Evolutionary conservation across 306 rosid genomes (phyloP).

Genomic region (Fragaria vesca): DNA sequence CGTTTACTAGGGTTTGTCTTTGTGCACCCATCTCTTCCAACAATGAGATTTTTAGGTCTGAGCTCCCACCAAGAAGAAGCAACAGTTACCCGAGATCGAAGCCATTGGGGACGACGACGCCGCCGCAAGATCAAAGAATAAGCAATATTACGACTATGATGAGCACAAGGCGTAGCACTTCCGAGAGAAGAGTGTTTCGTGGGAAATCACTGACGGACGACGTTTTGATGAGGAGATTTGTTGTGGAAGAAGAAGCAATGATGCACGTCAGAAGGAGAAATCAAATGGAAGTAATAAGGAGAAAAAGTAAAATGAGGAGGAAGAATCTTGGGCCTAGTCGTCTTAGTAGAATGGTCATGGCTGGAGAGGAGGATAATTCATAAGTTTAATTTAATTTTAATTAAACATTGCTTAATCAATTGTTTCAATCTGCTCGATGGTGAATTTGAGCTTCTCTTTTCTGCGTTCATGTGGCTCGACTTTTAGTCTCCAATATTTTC

Average conservation of each 20-base stretch:
- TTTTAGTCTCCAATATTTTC: too few relatives aligned
- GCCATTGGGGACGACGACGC: conserved; percentile 32
- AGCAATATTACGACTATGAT: conserved; percentile 2
- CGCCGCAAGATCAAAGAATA: conserved; percentile 29
- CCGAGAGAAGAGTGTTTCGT: conserved; percentile 64
- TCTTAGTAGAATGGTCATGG: conserved; percentile 76
- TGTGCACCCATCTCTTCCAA: conserved; percentile 93
- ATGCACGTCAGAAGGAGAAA: conserved; percentile 86
- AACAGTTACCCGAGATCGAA: conserved; percentile 79
- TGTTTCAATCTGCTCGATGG: not conserved
- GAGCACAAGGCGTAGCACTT: conserved; percentile 52
- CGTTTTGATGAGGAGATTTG: conserved; percentile 89
- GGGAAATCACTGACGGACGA: conserved; percentile 92
- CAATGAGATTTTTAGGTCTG: conserved; percentile 66
- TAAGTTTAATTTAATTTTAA: not conserved
- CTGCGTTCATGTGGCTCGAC: not conserved
- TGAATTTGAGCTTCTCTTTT: not conserved
- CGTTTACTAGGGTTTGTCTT: conserved; percentile 85
- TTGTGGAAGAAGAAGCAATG: conserved; percentile 93
- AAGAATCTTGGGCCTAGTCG: conserved; percentile 87
- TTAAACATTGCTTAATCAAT: not conserved
- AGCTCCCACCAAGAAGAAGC: conserved; percentile 84
- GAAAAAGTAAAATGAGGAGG: conserved; percentile 59
- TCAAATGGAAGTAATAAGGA: conserved; percentile 83
- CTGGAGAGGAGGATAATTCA: conserved; percentile 19